Conservation (phyloP, 495 filamentous ascomycete genomes). For the Lepidopterella palustris region DNA sequence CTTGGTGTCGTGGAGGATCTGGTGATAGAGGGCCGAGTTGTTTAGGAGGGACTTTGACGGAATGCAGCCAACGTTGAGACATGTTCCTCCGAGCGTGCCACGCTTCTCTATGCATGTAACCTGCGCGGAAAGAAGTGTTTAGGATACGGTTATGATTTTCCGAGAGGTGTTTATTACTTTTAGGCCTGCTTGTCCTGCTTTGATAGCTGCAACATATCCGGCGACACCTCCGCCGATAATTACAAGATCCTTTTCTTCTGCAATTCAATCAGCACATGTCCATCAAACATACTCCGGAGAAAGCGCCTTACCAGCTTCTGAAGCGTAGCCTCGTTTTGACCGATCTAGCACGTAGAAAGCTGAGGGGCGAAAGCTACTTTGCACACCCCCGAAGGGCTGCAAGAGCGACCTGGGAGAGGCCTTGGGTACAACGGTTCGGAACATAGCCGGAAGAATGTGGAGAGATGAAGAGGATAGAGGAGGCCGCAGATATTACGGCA, state of each 20-base stretch:
- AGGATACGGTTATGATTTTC: background rate
- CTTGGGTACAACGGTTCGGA: constrained; percentile 65
- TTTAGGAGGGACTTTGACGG: constrained; percentile 98
- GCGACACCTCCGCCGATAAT: constrained; percentile 97
- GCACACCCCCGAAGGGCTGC: constrained; percentile 41
- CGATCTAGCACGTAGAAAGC: constrained; percentile 54
- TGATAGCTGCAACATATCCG: constrained; percentile 98
- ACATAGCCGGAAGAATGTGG: constrained; percentile 49
- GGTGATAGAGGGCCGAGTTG: constrained; percentile 98
- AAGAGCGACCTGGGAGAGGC: constrained; percentile 60
- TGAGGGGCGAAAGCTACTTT: constrained; percentile 48
- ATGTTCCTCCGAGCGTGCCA: constrained; percentile 89
- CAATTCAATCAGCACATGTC: constrained; percentile 21
- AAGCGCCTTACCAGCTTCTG: constrained; percentile 61
- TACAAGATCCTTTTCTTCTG: constrained; percentile 85
- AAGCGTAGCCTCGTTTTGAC: constrained; percentile 60
- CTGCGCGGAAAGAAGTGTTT: constrained; percentile 43
- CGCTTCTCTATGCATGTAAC: constrained; percentile 98
- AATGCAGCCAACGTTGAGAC: constrained; percentile 98
- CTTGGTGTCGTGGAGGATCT: constrained; percentile 94
- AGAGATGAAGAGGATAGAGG: constrained; percentile 19
- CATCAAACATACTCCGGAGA: constrained; percentile 1
- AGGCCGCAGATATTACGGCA: constrained; percentile 27
- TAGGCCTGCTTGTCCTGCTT: constrained; percentile 93
- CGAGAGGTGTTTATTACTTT: constrained; percentile 55